Conservation (phyloP, 169 alveolate genomes). For the Plasmodium cynomolgi region DNA sequence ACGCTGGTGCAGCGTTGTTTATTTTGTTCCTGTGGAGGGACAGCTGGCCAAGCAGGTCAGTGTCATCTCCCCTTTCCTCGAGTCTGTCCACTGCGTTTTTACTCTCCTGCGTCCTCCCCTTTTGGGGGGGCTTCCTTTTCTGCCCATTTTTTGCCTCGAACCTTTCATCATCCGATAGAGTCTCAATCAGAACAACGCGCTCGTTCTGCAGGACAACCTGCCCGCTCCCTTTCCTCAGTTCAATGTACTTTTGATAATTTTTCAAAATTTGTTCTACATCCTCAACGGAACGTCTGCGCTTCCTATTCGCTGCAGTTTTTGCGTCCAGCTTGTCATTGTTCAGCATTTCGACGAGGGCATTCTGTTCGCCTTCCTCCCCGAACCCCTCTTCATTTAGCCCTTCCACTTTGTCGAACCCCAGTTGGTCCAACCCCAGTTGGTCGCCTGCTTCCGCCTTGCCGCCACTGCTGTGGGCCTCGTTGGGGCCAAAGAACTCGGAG, state of each 20-base stretch:
- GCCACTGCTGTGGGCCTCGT: neutral
- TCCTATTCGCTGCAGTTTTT: neutral
- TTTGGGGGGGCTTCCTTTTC: neutral
- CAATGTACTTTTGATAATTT: neutral
- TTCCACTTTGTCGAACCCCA: neutral
- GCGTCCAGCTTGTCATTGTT: neutral
- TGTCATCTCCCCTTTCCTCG: neutral
- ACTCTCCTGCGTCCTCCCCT: neutral
- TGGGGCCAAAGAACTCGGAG: neutral
- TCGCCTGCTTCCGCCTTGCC: neutral
- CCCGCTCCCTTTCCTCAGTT: neutral
- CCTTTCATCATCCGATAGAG: neutral
- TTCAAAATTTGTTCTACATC: neutral
- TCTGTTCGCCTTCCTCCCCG: neutral
- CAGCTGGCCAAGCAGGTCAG: neutral
- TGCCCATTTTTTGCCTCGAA: neutral
- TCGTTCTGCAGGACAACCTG: neutral
- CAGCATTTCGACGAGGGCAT: neutral
- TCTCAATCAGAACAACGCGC: neutral
- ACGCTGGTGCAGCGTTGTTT: neutral
- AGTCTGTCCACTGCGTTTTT: neutral
- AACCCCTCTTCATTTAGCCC: neutral
- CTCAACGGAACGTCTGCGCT: neutral
- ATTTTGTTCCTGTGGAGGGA: neutral
- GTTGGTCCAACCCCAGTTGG: neutral